Evolutionary conservation across 2,329 filamentous ascomycete genomes (phyloP), one percentile per base, ranked within the genome.

Genomic region (Rugonectria rugulosa): DNA sequence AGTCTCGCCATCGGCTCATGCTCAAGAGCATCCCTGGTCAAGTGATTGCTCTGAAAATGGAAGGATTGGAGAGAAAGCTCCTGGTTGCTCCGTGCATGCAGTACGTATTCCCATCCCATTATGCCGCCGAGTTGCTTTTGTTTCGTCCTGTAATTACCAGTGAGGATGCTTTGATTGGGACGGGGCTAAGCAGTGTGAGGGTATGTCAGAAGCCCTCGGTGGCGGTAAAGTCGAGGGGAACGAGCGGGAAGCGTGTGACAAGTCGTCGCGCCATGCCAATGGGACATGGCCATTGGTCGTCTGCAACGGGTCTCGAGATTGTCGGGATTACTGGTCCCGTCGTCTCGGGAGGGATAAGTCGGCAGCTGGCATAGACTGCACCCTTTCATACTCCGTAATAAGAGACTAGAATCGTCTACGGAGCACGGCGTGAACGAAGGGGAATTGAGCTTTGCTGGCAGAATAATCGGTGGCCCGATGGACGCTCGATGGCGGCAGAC

Each of bases 11-110:
- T 59, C 45, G 64, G 36, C 47, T 40, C n/a, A 62, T 46, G 40
- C 44, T 43, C 47, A 59, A 49, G 47, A 50, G 45, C 45, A 24
- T 56, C 42, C 63, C 59, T 40, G 51, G 57, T 66, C 63, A 67
- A 57, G 61, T 67, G 64, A 61, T 54, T 60, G 63, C 48, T 50
- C 61, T 53, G 42, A 56, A 67, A 64, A 23, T 49, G 64, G 64
- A 66, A 66, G 59, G 61, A 62, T 53, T 56, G 36, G 49, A 57
- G 47, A 29, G 38, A 61, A 47, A 59, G 44, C 53, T 60, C 55
- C 62, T 61, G 55, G 55, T 64, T 56, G 53, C 61, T 53, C 53
- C 52, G 51, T 56, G 53, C 50, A 54, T 61, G 57, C 56, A 63
- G 53, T 62, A 52, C 57, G n/a, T n/a, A n/a, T n/a, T n/a, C 57